A percentile compares a stretch with the other conserved stretches of the same genome.
phyloP scores from a whole-genome alignment of 83 land plant genomes.

The Picea mariana region DNA sequence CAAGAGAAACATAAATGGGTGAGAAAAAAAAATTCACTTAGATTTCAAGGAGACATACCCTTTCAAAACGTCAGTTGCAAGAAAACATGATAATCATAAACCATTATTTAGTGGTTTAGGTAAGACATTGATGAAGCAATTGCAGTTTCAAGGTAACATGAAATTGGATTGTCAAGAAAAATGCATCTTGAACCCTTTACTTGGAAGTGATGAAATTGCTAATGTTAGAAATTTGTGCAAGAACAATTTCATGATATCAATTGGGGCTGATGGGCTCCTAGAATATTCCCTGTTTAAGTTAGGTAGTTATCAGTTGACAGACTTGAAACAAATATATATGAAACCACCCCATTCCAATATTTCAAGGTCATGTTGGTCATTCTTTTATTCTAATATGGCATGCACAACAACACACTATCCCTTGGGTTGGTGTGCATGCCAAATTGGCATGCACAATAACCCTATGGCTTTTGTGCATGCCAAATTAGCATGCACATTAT shows the following conservation, averaged over 20 bases:
- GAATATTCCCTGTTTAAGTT: background rate
- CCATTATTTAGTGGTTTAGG: background rate
- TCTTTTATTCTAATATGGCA: too few relatives aligned
- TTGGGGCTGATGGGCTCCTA: background rate
- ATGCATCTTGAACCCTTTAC: background rate
- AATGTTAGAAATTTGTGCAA: background rate
- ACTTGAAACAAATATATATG: background rate
- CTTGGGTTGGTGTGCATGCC: too few relatives aligned
- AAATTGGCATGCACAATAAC: too few relatives aligned
- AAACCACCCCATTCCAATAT: background rate
- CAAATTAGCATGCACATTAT: too few relatives aligned
- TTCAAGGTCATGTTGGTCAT: conserved; percentile 1
- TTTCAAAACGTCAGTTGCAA: background rate
- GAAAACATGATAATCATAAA: background rate
- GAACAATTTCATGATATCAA: background rate
- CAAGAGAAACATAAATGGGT: background rate
- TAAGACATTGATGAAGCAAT: background rate
- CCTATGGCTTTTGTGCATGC: too few relatives aligned
- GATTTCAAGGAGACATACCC: background rate
- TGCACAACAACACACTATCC: too few relatives aligned
- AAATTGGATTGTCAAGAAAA: background rate
- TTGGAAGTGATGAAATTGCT: background rate
- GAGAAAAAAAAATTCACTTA: background rate
- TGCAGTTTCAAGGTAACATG: conserved; percentile 6
- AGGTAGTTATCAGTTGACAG: too few relatives aligned